Conservation (phyloP, 305 asterid species). For the Fraxinus baroniana region DNA sequence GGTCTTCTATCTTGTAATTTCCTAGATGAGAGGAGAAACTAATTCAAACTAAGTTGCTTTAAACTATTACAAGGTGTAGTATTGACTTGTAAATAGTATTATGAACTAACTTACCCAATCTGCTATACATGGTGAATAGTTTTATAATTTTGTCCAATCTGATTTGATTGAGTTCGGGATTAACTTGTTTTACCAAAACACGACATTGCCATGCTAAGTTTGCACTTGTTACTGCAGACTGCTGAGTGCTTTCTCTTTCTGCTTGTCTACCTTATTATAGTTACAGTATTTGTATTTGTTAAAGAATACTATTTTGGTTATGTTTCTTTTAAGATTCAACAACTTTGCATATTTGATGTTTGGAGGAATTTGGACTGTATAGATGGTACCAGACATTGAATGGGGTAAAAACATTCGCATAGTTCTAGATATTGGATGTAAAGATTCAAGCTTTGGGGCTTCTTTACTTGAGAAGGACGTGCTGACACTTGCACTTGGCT, state of each 20-base stretch:
- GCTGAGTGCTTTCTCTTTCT: not conserved
- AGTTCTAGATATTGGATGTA: slow-evolving; percentile 82
- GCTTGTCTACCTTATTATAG: not conserved
- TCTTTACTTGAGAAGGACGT: slow-evolving; percentile 72
- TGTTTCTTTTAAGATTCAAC: slow-evolving; percentile 17
- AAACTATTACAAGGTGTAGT: not conserved
- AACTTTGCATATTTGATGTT: slow-evolving; percentile 22
- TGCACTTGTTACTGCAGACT: not conserved
- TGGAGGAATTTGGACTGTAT: slow-evolving; percentile 33
- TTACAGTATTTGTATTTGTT: slow-evolving; percentile 6
- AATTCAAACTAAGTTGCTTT: not conserved
- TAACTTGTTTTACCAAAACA: not conserved
- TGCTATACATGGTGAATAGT: slow-evolving; percentile 4
- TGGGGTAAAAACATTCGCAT: slow-evolving; percentile 91
- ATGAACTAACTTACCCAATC: slow-evolving; percentile 1
- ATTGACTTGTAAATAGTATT: not conserved
- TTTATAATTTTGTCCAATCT: slow-evolving; percentile 11
- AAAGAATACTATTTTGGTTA: slow-evolving; percentile 14
- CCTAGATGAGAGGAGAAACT: not conserved
- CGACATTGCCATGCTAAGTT: not conserved
- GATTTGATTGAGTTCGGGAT: not conserved
- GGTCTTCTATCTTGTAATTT: not conserved
- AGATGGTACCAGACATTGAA: slow-evolving; percentile 99
- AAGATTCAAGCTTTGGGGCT: slow-evolving; percentile 77
- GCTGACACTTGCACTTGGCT: slow-evolving; percentile 70